Conservation (phyloP, 768 basidiomycete species). For the Leccinum subgranulosum region DNA sequence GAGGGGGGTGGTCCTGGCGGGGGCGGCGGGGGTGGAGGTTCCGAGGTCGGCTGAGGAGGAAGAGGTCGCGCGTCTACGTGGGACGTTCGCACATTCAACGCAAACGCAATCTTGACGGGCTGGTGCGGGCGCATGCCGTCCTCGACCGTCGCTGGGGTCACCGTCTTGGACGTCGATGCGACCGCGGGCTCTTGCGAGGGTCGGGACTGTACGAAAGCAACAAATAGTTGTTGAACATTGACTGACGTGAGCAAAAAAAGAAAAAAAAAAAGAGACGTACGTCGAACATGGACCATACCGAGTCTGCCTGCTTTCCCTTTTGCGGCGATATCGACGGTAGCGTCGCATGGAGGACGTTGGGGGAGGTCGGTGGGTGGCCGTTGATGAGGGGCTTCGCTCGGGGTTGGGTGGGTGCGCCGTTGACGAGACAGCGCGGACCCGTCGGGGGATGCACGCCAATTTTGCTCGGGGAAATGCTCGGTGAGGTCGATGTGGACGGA, state of each 20-base stretch:
- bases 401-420: slow-evolving; percentile 31
- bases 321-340: slow-evolving; percentile 30
- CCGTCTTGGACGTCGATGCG: slow-evolving; percentile 16
- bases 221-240: slow-evolving; percentile 1
- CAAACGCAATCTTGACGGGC: slow-evolving; percentile 32
- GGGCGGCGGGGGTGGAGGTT: slow-evolving; percentile 36
- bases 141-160: slow-evolving; percentile 21
- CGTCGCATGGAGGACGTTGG: slow-evolving; percentile 27
- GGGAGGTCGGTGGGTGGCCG: slow-evolving; percentile 34
- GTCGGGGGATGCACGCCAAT: slow-evolving; percentile 60
- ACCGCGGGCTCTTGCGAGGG: slow-evolving; percentile 12
- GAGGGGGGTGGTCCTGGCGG: slow-evolving; percentile 30
- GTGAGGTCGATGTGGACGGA: slow-evolving; percentile 34
- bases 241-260: neutral
- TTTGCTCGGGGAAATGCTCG: slow-evolving; percentile 33
- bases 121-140: slow-evolving; percentile 32
- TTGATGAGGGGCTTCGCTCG: slow-evolving; percentile 44
- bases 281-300: slow-evolving; percentile 33
- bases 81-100: slow-evolving; percentile 29
- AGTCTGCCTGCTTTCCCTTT: slow-evolving; percentile 44
- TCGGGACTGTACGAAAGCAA: slow-evolving; percentile 14
- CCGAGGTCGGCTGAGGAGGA: slow-evolving; percentile 37
- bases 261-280: slow-evolving; percentile 25
- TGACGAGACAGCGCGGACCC: slow-evolving; percentile 59
- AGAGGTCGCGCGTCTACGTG: slow-evolving; percentile 26